phyloP scores from a whole-genome alignment of 768 basidiomycete genomes.

The Cantharellus cinnabarinus region DNA sequence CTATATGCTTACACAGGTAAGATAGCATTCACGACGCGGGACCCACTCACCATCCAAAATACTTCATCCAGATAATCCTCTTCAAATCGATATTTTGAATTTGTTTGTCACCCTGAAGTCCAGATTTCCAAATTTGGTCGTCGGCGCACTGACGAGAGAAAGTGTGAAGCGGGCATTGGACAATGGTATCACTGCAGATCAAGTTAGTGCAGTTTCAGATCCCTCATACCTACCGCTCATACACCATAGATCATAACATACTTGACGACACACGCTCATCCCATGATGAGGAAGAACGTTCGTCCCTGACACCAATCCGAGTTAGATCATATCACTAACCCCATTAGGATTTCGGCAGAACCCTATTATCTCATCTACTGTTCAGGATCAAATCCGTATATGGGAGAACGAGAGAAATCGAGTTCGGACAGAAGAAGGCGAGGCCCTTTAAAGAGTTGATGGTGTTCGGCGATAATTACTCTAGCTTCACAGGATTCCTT shows the following conservation, averaged over 20 bases:
- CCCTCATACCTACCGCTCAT: not conserved
- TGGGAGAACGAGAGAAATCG: constrained; percentile 96
- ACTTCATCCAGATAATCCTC: constrained; percentile 54
- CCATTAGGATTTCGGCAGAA: constrained; percentile 30
- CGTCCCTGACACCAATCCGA: too few relatives aligned
- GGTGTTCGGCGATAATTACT: not conserved
- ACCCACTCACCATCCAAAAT: not conserved
- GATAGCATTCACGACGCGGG: constrained; percentile 2
- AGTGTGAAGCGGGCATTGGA: constrained; percentile 84
- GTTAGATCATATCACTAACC: too few relatives aligned
- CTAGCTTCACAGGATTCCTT: constrained; percentile 45
- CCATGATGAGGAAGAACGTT: constrained; percentile 93
- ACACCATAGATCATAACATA: constrained; percentile 74
- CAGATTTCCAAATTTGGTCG: constrained; percentile 92
- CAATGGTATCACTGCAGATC: constrained; percentile 92
- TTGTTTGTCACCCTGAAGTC: constrained; percentile 84
- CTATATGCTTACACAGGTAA: constrained; percentile 93
- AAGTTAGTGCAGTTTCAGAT: constrained; percentile 26
- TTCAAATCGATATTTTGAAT: constrained; percentile 90
- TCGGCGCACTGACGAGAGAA: constrained; percentile 84
- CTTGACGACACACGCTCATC: constrained; percentile 83
- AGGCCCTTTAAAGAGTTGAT: constrained; percentile 12
- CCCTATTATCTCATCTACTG: constrained; percentile 85
- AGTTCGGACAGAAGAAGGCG: constrained; percentile 74
- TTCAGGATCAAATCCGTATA: constrained; percentile 91